phyloP scores from a whole-genome alignment of 78 protist genomes.

The Bodo saltans region DNA sequence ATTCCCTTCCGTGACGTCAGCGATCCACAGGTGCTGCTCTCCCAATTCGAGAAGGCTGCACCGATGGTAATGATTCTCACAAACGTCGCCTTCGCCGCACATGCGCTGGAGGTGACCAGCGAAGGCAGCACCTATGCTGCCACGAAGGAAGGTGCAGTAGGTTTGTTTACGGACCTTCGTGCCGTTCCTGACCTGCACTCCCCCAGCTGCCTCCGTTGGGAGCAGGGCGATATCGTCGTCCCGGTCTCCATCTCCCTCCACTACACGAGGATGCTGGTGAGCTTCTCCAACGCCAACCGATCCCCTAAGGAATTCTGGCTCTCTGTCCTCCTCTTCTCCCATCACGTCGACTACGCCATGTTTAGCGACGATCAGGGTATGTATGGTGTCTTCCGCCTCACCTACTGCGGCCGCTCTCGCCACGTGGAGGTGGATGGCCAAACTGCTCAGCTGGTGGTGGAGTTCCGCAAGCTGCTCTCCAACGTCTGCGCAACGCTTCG shows the following conservation, averaged over 20 bases:
- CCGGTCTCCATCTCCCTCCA: not conserved
- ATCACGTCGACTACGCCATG: not conserved
- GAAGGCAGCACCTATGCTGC: not conserved
- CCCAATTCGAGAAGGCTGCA: not conserved
- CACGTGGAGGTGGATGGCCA: not conserved
- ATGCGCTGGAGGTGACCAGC: conserved; percentile 6
- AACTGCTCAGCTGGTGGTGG: not conserved
- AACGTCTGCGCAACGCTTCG: not conserved
- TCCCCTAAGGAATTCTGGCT: not conserved
- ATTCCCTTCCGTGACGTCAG: not conserved
- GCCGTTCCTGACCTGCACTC: conserved; percentile 10
- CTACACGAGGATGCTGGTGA: not conserved
- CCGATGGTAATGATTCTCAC: not conserved
- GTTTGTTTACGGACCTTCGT: not conserved
- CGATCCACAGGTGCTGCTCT: not conserved
- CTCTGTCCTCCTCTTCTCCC: not conserved
- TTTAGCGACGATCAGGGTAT: not conserved
- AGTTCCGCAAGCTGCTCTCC: not conserved
- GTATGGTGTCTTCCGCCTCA: not conserved
- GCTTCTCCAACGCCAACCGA: not conserved
- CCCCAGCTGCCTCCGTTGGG: conserved; percentile 14
- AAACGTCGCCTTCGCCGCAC: conserved; percentile 20
- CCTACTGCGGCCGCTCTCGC: not conserved
- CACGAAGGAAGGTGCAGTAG: not conserved
- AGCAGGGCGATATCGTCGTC: conserved; percentile 3